phyloP scores from a whole-genome alignment of 495 filamentous ascomycete species.

The Thozetella sp. region DNA sequence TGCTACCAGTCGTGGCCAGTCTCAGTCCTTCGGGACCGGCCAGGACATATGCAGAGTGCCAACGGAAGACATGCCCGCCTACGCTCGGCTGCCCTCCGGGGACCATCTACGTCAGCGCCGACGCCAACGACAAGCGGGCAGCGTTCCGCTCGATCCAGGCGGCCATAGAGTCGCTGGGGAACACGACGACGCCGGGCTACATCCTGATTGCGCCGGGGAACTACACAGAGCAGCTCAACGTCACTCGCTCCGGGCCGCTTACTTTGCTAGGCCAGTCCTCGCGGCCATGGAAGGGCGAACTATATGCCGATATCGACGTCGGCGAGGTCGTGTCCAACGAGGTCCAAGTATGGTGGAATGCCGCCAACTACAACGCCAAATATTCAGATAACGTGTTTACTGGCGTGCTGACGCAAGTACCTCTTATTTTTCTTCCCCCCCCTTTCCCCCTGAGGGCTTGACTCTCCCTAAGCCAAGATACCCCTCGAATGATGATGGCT shows the following conservation, averaged over 20 bases:
- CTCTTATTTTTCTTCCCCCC: too few relatives aligned
- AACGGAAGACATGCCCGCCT: conserved; percentile 26
- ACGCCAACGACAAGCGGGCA: conserved; percentile 23
- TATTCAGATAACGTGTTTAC: conserved; percentile 58
- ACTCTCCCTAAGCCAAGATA: too few relatives aligned
- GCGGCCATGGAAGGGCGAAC: conserved; percentile 38
- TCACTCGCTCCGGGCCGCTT: conserved; percentile 57
- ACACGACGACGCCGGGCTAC: conserved; percentile 46
- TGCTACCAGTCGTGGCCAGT: not conserved
- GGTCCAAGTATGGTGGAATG: conserved; percentile 23
- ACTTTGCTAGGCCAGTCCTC: conserved; percentile 57
- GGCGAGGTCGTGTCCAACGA: conserved; percentile 17
- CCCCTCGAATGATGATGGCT: too few relatives aligned
- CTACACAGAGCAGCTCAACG: conserved; percentile 63
- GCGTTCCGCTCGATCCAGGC: conserved; percentile 51
- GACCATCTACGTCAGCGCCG: conserved; percentile 49
- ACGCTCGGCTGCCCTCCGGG: conserved; percentile 44
- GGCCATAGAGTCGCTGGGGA: conserved; percentile 55
- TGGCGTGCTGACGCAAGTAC: conserved; percentile 52
- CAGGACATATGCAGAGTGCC: conserved; percentile 19
- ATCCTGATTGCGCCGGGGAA: conserved; percentile 57
- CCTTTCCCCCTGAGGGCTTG: too few relatives aligned
- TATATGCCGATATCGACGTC: conserved; percentile 49
- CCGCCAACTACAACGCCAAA: conserved; percentile 42
- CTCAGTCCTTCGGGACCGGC: conserved; percentile 15